Conservation (phyloP, 2,329 filamentous ascomycete genomes). For the Colletotrichum tanaceti region DNA sequence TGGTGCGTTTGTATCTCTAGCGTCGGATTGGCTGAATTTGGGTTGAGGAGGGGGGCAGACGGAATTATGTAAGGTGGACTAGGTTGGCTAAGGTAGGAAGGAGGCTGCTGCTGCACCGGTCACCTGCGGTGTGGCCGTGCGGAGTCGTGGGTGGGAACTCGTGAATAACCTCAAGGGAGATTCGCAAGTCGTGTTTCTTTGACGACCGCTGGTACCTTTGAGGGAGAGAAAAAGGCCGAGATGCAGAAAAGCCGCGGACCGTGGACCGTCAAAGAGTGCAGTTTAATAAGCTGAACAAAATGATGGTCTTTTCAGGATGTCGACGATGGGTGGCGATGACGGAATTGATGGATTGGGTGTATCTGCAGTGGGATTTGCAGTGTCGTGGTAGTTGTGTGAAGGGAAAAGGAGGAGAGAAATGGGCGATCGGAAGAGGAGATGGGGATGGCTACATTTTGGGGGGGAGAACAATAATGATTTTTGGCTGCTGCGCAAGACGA, state of each 20-base stretch:
- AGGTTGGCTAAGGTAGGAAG: conserved; percentile 34
- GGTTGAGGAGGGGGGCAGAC: conserved; percentile 18
- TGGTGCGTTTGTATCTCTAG: conserved; percentile 27
- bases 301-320: conserved; percentile 52
- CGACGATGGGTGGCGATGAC: conserved; percentile 43
- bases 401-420: conserved; percentile 45
- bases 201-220: conserved; percentile 36
- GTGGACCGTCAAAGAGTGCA: conserved; percentile 46
- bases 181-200: conserved; percentile 28
- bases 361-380: conserved; percentile 51
- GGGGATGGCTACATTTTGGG: conserved; percentile 66
- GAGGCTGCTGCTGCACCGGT: conserved; percentile 32
- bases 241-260: conserved; percentile 44
- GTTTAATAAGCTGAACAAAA: conserved; percentile 49
- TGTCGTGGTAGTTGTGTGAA: conserved; percentile 49
- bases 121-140: conserved; percentile 40
- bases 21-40: conserved; percentile 34
- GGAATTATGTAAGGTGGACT: conserved; percentile 40
- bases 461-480: conserved; percentile 56
- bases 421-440: conserved; percentile 50
- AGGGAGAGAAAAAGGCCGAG: conserved; percentile 42
- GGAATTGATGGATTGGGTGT: conserved; percentile 55
- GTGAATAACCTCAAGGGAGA: conserved; percentile 44
- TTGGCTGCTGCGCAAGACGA: conserved; percentile 52
- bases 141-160: conserved; percentile 38